These are phyloP conservation scores for Ascodesmis nigricans DNA, from an alignment of 495 filamentous ascomycete genomes.

Conservation along the genomic window DNA sequence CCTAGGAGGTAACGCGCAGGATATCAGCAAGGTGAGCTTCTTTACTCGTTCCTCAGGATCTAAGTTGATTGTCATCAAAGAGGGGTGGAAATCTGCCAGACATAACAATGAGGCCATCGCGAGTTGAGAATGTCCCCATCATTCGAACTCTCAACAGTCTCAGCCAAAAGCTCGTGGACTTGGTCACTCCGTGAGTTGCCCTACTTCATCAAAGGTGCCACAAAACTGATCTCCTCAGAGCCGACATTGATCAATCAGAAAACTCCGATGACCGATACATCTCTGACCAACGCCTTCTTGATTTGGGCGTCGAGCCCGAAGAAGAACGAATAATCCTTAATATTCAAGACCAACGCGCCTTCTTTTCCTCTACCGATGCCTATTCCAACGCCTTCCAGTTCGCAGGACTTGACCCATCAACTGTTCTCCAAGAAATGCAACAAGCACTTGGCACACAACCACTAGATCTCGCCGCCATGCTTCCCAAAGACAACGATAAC, in stretches of 20 bases:
- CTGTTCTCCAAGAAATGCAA: constrained; percentile 42
- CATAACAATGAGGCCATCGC: constrained; percentile 57
- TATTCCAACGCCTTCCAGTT: constrained; percentile 26
- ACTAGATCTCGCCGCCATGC: constrained; percentile 35
- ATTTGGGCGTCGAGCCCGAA: constrained; percentile 52
- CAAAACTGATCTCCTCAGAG: constrained; percentile 1
- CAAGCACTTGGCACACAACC: constrained; percentile 37
- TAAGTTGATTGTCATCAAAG: constrained; percentile 52
- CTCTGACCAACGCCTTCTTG: constrained; percentile 50
- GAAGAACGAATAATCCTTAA: constrained; percentile 61
- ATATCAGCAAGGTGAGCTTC: constrained; percentile 38
- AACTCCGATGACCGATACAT: constrained; percentile 58
- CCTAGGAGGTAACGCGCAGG: constrained; percentile 79
- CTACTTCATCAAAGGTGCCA: neutral
- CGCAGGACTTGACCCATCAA: constrained; percentile 40
- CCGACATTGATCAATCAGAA: constrained; percentile 37
- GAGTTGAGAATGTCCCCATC: constrained; percentile 47
- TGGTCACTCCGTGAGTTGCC: constrained; percentile 49
- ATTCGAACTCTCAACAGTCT: constrained; percentile 67
- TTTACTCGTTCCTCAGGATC: neutral
- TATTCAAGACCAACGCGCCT: constrained; percentile 60
- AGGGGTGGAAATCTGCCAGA: constrained; percentile 65
- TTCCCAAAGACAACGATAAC: constrained; percentile 48
- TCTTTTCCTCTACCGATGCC: constrained; percentile 45
- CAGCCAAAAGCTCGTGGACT: constrained; percentile 75